Conservation (phyloP, 345 rosid species). For the Syzygium grande region DNA sequence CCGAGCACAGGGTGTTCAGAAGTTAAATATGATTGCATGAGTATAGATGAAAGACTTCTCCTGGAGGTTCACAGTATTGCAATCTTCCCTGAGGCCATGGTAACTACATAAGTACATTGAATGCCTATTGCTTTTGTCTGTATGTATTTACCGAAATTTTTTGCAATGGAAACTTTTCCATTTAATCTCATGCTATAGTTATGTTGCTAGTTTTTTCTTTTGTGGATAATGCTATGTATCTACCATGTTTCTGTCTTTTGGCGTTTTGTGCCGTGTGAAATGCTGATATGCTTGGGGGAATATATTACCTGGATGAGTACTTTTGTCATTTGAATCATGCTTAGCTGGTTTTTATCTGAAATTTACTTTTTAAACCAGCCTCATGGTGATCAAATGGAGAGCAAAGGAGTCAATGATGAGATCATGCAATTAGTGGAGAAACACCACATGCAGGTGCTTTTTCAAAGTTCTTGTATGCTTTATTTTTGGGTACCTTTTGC, state of each 20-base stretch:
- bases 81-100: constrained; percentile 69
- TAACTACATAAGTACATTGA: constrained; percentile 20
- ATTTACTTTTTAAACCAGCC: constrained; percentile 25
- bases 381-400: constrained; percentile 38
- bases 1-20: constrained; percentile 36
- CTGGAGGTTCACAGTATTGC: constrained; percentile 83
- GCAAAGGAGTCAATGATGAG: constrained; percentile 50
- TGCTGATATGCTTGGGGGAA: background rate
- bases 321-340: background rate
- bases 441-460: constrained; percentile 60
- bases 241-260: background rate
- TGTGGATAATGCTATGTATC: background rate
- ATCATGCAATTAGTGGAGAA: constrained; percentile 57
- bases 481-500: background rate
- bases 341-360: background rate
- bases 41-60: constrained; percentile 55
- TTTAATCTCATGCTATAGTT: background rate
- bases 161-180: background rate
- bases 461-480: background rate
- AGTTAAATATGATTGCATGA: constrained; percentile 49
- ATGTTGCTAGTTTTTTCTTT: background rate
- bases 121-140: background rate
- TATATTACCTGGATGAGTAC: background rate
- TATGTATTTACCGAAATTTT: background rate
- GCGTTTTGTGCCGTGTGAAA: background rate